A percentile compares a stretch with the other conserved stretches of the same genome.
Evolutionary conservation across 1,284 basidiomycete genomes (phyloP).

Genomic region (Apiotrichum brassicae): DNA sequence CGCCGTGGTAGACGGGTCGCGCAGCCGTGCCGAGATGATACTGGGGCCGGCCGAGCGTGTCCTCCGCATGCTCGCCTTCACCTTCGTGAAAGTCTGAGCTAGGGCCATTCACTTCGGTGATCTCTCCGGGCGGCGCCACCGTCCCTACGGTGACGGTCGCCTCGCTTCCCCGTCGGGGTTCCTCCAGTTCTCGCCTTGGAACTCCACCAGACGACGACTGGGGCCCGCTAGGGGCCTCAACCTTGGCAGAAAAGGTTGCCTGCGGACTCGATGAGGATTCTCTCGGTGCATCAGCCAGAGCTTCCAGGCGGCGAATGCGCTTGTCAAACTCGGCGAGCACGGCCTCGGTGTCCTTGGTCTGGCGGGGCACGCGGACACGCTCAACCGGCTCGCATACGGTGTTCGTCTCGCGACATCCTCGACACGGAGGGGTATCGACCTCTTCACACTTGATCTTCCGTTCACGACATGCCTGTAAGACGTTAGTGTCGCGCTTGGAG

Average conservation of each 20-base stretch:
- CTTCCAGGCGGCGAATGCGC: conserved; percentile 3
- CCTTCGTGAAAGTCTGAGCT: neutral
- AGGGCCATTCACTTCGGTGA: neutral
- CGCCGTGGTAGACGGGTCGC: conserved; percentile 7
- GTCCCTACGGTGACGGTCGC: neutral
- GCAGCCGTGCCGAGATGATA: conserved; percentile 4
- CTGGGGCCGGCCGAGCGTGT: neutral
- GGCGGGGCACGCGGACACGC: neutral
- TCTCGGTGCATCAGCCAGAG: neutral
- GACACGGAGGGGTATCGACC: conserved; percentile 5
- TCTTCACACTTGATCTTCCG: conserved; percentile 12
- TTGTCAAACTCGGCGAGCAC: conserved; percentile 1
- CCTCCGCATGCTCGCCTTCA: neutral
- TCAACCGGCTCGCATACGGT: conserved; percentile 8
- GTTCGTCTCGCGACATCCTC: conserved; percentile 5
- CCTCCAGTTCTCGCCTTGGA: neutral
- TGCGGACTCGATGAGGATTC: neutral
- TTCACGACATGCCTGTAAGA: conserved; percentile 3
- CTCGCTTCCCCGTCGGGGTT: neutral
- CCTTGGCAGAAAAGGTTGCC: too few relatives aligned
- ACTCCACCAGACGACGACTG: neutral
- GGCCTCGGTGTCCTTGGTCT: neutral
- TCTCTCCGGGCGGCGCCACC: neutral
- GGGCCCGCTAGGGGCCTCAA: neutral
- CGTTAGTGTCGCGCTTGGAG: neutral